Percentiles rank a stretch among this genome's conserved stretches.
phyloP scores from a whole-genome alignment of 495 filamentous ascomycete genomes.

The Cetradonia linearis region DNA sequence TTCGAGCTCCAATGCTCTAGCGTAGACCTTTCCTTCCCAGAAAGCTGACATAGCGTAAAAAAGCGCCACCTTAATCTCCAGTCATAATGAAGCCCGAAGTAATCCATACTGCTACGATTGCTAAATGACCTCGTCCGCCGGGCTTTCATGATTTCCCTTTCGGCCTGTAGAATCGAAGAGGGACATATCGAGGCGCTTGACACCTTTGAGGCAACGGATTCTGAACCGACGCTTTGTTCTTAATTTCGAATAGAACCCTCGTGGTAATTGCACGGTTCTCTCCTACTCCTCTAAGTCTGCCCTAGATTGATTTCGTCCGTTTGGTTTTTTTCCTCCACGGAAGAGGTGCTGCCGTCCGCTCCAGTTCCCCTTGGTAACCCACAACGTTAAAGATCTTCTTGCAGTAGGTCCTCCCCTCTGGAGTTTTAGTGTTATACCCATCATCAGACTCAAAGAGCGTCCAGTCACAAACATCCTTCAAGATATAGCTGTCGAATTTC shows the following conservation, averaged over 20 bases:
- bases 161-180: too few species aligned
- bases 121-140: too few species aligned
- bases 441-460: not conserved
- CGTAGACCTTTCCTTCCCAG: not conserved
- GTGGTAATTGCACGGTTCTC: too few species aligned
- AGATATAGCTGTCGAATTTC: not conserved
- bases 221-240: too few species aligned
- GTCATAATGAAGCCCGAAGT: not conserved
- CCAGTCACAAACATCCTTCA: not conserved
- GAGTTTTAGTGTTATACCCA: not conserved
- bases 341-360: not conserved
- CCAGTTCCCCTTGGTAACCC: not conserved
- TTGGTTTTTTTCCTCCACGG: not conserved
- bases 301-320: not conserved
- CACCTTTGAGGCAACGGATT: too few species aligned
- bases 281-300: too few species aligned
- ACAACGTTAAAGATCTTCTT: not conserved
- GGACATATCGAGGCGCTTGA: too few species aligned
- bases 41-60: not conserved
- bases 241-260: too few species aligned
- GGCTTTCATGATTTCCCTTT: too few species aligned
- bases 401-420: not conserved
- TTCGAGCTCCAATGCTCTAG: not conserved
- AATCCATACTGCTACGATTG: not conserved
- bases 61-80: too few species aligned